Evolutionary conservation across 1,284 basidiomycete species (phyloP).

Genomic region (Fomitiporia mediterranea): DNA sequence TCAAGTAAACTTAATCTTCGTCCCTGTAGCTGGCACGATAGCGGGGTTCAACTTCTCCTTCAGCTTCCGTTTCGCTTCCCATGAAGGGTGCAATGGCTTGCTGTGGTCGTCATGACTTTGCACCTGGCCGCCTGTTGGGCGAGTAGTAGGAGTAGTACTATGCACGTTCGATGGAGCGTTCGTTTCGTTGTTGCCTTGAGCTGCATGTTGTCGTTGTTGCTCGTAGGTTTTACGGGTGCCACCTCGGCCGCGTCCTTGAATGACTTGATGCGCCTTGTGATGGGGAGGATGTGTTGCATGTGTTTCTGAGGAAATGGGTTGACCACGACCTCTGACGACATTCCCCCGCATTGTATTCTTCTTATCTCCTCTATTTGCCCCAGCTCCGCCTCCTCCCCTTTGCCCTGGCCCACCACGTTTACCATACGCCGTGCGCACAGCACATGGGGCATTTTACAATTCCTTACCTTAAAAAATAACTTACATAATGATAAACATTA

Average conservation of each 20-base stretch:
- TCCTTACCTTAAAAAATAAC: too few relatives aligned
- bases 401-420: conserved; percentile 19
- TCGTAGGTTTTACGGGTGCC: background rate
- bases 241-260: background rate
- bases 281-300: background rate
- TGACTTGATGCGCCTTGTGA: background rate
- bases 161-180: conserved; percentile 7
- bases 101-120: conserved; percentile 26
- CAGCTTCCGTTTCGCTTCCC: conserved; percentile 83
- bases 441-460: background rate
- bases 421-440: conserved; percentile 7
- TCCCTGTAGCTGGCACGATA: conserved; percentile 59
- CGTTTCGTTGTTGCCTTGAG: background rate
- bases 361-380: conserved; percentile 10
- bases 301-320: background rate
- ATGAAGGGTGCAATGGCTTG: conserved; percentile 78
- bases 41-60: conserved; percentile 57
- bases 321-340: conserved; percentile 1
- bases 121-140: background rate
- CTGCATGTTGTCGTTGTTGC: background rate
- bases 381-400: conserved; percentile 18
- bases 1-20: conserved; percentile 55
- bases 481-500: too few relatives aligned
- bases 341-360: background rate
- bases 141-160: too few relatives aligned